Conservation (phyloP, 2,329 filamentous ascomycete species). For the Fusarium sp. region DNA sequence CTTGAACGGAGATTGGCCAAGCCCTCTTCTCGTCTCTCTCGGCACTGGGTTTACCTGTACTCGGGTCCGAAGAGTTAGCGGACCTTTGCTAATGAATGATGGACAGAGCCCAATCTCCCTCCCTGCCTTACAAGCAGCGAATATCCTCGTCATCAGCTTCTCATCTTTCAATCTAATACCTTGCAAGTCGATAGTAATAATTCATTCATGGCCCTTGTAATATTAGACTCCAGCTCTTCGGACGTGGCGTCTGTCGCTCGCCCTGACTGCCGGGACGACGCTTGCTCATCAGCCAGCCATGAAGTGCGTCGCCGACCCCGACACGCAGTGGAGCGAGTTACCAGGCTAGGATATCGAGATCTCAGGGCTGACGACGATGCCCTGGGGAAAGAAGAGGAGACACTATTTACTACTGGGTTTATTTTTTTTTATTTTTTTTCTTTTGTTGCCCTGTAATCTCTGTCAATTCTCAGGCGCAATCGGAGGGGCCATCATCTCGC, state of each 20-base stretch:
- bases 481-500: slow-evolving; percentile 16
- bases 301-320: slow-evolving; percentile 13
- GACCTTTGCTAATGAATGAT: neutral
- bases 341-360: neutral
- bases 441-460: neutral
- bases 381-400: slow-evolving; percentile 1
- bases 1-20: neutral
- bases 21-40: neutral
- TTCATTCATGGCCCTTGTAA: neutral
- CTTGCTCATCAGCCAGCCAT: slow-evolving; percentile 6
- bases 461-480: slow-evolving; percentile 26
- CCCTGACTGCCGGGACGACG: neutral
- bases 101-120: slow-evolving; percentile 19
- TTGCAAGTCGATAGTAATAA: neutral
- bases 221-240: slow-evolving; percentile 21
- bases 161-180: neutral
- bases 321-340: slow-evolving; percentile 11
- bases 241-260: slow-evolving; percentile 21
- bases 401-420: neutral
- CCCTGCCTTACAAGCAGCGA: slow-evolving; percentile 4
- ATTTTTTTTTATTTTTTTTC: slow-evolving; percentile 13
- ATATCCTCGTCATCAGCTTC: neutral
- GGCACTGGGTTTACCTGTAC: neutral
- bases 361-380: neutral
- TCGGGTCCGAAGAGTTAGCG: slow-evolving; percentile 30